These are phyloP conservation scores for Fusarium sp. DNA, from an alignment of 2,329 filamentous ascomycete genomes.

Conservation along the genomic window DNA sequence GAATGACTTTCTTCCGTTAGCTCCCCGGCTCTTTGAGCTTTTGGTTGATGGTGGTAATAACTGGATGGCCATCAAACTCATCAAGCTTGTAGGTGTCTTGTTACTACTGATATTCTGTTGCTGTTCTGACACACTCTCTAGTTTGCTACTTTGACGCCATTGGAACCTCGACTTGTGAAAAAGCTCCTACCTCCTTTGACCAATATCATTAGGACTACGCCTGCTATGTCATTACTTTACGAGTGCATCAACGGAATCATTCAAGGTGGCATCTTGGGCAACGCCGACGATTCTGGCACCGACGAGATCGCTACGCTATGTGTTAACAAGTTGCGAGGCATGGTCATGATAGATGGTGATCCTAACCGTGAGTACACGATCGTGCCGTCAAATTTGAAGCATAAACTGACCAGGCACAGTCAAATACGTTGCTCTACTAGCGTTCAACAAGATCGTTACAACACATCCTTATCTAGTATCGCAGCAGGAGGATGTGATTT, in stretches of 20 bases:
- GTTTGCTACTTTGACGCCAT: conserved; percentile 93
- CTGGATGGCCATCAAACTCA: conserved; percentile 99
- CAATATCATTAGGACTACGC: conserved; percentile 91
- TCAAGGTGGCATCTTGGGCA: conserved; percentile 91
- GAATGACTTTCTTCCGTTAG: conserved; percentile 91
- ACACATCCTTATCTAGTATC: conserved; percentile 91
- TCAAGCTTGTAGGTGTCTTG: conserved; percentile 79
- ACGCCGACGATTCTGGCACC: conserved; percentile 81
- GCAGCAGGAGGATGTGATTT: conserved; percentile 93
- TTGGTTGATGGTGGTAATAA: conserved; percentile 94
- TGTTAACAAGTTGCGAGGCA: conserved; percentile 90
- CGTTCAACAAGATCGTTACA: conserved; percentile 92
- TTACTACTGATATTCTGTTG: neutral
- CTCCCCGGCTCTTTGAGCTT: conserved; percentile 90
- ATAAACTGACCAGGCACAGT: conserved; percentile 63
- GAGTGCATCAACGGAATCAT: conserved; percentile 99
- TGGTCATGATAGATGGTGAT: conserved; percentile 93
- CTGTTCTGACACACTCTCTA: conserved; percentile 52
- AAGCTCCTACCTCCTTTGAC: conserved; percentile 93
- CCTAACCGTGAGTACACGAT: conserved; percentile 78
- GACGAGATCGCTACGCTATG: conserved; percentile 94
- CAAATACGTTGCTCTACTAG: conserved; percentile 95
- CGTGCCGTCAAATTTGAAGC: neutral
- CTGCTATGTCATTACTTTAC: conserved; percentile 97
- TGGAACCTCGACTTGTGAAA: conserved; percentile 90